Evolutionary conservation across 805 yeast species (phyloP), one percentile per base, ranked within the genome.

Genomic region (Pichia pseudocactophila): DNA sequence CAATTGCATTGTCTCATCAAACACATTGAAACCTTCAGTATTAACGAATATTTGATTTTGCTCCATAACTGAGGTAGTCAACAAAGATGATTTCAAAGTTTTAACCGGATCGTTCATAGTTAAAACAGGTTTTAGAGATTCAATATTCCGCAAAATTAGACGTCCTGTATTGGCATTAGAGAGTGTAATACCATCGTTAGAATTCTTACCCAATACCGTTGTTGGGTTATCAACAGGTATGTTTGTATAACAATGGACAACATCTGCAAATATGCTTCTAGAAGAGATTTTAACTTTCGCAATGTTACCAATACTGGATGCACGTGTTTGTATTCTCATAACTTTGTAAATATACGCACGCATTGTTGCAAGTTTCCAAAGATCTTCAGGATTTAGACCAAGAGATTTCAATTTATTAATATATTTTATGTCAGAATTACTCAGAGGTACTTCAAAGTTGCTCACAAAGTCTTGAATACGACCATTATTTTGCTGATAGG

Each of bases 321-420:
- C n/a, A 30, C 44, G 43, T 3, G 30, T 10, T 7, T 43, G 35
- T 34, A 68, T 46, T 38, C 71, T 65, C 1, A 83, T 73, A 4
- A 78, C 75, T 38, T 78, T 74, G 45, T 63, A 69, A 8, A 89
- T 71, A 50, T 86, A 83, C 25, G 80, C 80, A 43, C 89, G 69
- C 43, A 87, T 59, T 3, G 75, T 75, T 13, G 80, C 79, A 11
- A 90, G 62, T 58, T 89, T 90, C 97, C 97, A 90, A 20, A 85
- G 52, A 36, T 87, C 94, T 7, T 66, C 68, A 9, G 78, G 86
- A 7, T 68, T 68, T 40, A 90, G 62, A 0, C 97, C 97, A n/a
- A 85, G 69, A 2, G 80, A 69, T 37, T 75, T 71, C 34, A 90
- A 64, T 48, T 80, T 77, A 30, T 74, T 74, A n/a, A 87, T 65